phyloP scores from a whole-genome alignment of 2,329 filamentous ascomycete genomes.

The Neurospora sp. region DNA sequence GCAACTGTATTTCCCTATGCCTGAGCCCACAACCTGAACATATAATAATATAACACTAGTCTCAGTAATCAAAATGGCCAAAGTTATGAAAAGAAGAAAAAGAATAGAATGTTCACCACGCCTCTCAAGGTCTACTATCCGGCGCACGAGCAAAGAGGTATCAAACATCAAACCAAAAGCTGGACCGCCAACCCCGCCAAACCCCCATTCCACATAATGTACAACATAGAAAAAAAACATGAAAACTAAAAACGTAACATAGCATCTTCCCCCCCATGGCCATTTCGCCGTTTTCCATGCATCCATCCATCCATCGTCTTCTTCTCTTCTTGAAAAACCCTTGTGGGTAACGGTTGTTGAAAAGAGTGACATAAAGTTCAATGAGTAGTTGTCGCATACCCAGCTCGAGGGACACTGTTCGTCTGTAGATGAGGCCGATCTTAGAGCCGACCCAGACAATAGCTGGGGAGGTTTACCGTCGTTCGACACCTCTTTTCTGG shows the following conservation, averaged over 20 bases:
- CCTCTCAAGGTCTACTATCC: not conserved
- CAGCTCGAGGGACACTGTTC: not conserved
- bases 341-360: not conserved
- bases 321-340: not conserved
- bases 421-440: not conserved
- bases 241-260: not conserved
- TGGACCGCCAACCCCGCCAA: not conserved
- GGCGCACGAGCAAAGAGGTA: not conserved
- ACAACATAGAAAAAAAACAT: not conserved
- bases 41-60: not conserved
- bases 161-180: conserved; percentile 1
- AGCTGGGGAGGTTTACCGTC: not conserved
- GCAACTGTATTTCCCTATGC: not conserved
- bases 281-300: not conserved
- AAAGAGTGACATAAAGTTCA: not conserved
- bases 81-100: not conserved
- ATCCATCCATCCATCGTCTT: not conserved
- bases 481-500: not conserved
- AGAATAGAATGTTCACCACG: not conserved
- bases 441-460: not conserved
- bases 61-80: not conserved
- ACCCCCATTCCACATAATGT: not conserved
- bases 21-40: not conserved
- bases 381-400: not conserved
- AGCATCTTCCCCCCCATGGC: not conserved